Evolutionary conservation across 2,329 filamentous ascomycete genomes (phyloP).

Genomic region (Exophiala mesophila): DNA sequence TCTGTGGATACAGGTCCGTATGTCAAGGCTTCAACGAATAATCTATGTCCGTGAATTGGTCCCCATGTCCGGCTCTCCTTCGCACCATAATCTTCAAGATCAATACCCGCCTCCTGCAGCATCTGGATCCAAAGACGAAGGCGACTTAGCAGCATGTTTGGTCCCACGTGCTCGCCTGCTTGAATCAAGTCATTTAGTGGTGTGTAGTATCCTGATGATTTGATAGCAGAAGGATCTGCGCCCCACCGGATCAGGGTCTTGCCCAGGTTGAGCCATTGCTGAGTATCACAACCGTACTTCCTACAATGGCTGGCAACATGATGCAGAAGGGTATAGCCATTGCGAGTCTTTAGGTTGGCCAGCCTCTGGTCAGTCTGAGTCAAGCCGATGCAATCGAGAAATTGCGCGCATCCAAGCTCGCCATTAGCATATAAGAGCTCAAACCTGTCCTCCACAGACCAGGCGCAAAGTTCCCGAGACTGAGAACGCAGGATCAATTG

Average conservation of each 20-base stretch:
- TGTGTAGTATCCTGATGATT: background rate
- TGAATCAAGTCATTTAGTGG: background rate
- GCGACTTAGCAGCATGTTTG: background rate
- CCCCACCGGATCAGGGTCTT: background rate
- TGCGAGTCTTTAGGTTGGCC: background rate
- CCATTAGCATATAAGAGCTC: background rate
- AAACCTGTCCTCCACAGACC: background rate
- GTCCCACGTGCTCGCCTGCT: background rate
- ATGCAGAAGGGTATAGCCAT: constrained; percentile 2
- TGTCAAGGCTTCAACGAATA: constrained; percentile 3
- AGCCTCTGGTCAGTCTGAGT: background rate
- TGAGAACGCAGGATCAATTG: too few species aligned
- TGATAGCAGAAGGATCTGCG: constrained; percentile 3
- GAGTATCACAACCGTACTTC: background rate
- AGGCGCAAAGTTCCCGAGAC: too few species aligned
- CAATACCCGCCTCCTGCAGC: constrained; percentile 1
- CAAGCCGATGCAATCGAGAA: constrained; percentile 1
- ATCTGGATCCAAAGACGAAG: constrained; percentile 1
- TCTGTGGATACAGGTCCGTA: constrained; percentile 8
- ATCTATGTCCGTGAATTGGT: background rate
- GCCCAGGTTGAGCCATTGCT: constrained; percentile 3
- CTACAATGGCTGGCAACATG: constrained; percentile 1
- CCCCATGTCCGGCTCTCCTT: constrained; percentile 6
- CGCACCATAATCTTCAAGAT: constrained; percentile 2
- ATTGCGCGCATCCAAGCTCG: background rate